These are phyloP conservation scores for Omphalea diandra DNA, from an alignment of 441 rosid genomes.

Conservation along the genomic window DNA sequence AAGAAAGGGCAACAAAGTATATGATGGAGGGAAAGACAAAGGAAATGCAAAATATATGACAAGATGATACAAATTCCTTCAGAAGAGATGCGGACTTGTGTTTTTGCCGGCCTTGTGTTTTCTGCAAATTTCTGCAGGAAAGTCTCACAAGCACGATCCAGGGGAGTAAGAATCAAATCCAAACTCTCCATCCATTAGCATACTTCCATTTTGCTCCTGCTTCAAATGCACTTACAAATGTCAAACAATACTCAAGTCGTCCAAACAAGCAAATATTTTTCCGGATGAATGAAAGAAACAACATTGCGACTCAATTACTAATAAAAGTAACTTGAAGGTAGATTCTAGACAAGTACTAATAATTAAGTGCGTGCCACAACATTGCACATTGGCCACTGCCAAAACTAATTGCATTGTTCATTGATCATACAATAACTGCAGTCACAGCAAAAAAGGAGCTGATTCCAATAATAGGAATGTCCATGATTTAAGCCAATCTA, in stretches of 20 bases:
- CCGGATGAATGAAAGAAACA: no score
- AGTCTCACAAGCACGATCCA: conserved; percentile 46
- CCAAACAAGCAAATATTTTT: no score
- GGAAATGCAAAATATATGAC: conserved; percentile 13
- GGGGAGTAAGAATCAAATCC: conserved; percentile 60
- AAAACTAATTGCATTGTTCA: no score
- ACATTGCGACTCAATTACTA: no score
- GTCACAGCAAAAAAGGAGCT: no score
- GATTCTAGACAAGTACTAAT: no score
- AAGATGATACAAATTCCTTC: conserved; percentile 28
- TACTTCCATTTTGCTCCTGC: conserved; percentile 59
- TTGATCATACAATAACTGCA: no score
- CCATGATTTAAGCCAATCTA: neutral
- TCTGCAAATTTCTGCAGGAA: conserved; percentile 13
- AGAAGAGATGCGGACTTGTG: conserved; percentile 1
- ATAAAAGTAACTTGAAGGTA: no score
- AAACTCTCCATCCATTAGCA: conserved; percentile 58
- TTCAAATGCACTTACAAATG: conserved; percentile 20
- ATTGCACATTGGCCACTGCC: no score
- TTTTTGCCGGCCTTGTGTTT: conserved; percentile 6
- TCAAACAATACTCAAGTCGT: conserved; percentile 17
- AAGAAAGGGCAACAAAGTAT: conserved; percentile 12
- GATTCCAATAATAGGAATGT: neutral
- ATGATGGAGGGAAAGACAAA: neutral
- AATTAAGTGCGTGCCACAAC: no score